Conservation (phyloP, 306 rosid species). For the Mimosa bimucronata region DNA sequence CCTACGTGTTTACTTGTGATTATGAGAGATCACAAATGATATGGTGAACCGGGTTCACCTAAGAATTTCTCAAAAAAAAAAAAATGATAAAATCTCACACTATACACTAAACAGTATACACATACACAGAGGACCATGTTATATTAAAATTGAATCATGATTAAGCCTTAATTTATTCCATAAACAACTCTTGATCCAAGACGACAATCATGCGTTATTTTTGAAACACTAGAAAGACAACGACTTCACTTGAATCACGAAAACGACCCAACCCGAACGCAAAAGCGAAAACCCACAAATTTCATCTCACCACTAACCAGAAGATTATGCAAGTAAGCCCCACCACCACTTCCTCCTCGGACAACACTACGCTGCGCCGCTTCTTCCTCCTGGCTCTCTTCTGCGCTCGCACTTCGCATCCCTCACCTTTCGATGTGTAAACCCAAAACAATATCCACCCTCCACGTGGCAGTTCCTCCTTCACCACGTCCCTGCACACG, state of each 20-base stretch:
- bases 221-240: neutral
- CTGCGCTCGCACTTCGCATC: slow-evolving; percentile 17
- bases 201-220: neutral
- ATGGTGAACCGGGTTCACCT: too few relatives aligned
- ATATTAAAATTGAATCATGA: neutral
- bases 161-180: neutral
- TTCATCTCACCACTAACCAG: neutral
- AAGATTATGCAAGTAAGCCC: slow-evolving; percentile 26
- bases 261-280: neutral
- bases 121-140: too few relatives aligned
- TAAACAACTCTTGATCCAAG: neutral
- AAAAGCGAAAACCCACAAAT: neutral
- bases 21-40: too few relatives aligned
- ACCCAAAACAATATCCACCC: slow-evolving; percentile 47
- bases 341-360: slow-evolving; percentile 30
- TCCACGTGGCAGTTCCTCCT: slow-evolving; percentile 53
- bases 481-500: slow-evolving; percentile 45
- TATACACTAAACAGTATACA: too few relatives aligned
- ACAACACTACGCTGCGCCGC: slow-evolving; percentile 27
- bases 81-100: too few relatives aligned
- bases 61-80: too few relatives aligned
- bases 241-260: neutral
- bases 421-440: slow-evolving; percentile 21
- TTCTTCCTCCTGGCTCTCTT: neutral
- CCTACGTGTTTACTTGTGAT: too few relatives aligned